Evolutionary conservation across 23 red algal genomes (phyloP).

Genomic region (Gracilaria gracilis): DNA sequence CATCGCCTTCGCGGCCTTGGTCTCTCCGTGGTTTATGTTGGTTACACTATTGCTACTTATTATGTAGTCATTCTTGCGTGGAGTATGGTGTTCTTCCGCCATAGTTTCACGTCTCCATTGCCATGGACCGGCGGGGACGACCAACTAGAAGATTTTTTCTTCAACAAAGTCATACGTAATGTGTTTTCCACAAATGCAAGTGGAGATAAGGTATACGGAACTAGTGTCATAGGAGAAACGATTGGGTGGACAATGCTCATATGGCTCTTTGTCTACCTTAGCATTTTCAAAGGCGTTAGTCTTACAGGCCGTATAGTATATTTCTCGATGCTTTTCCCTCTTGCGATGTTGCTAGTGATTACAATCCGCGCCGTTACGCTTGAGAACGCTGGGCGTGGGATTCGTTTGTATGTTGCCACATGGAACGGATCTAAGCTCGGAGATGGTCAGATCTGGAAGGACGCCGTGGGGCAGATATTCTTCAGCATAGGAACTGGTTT

Average conservation of each 20-base stretch:
- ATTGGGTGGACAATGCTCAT: constrained; percentile 11
- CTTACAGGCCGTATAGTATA: constrained; percentile 7
- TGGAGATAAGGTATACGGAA: not conserved
- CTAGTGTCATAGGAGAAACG: constrained; percentile 8
- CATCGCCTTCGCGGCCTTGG: constrained; percentile 12
- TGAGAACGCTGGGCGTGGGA: not conserved
- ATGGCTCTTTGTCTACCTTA: constrained; percentile 15
- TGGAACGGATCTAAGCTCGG: constrained; percentile 18
- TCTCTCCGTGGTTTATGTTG: constrained; percentile 6
- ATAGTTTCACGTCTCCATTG: constrained; percentile 21
- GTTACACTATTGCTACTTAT: constrained; percentile 13
- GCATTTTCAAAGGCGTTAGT: constrained; percentile 19
- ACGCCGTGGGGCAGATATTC: constrained; percentile 29
- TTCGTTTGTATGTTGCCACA: constrained; percentile 14
- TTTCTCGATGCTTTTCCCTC: constrained; percentile 22
- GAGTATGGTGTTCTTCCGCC: constrained; percentile 10
- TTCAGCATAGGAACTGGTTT: constrained; percentile 35
- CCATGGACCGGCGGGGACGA: not conserved
- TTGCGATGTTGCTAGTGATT: constrained; percentile 15
- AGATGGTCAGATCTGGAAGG: constrained; percentile 25
- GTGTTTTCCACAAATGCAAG: too few species aligned
- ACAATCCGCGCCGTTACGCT: constrained; percentile 16
- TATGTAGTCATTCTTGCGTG: constrained; percentile 32
- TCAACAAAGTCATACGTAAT: constrained; percentile 13
- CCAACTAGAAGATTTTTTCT: not conserved